Conservation (phyloP, 1,284 basidiomycete genomes). For the Cystobasidium sp. region DNA sequence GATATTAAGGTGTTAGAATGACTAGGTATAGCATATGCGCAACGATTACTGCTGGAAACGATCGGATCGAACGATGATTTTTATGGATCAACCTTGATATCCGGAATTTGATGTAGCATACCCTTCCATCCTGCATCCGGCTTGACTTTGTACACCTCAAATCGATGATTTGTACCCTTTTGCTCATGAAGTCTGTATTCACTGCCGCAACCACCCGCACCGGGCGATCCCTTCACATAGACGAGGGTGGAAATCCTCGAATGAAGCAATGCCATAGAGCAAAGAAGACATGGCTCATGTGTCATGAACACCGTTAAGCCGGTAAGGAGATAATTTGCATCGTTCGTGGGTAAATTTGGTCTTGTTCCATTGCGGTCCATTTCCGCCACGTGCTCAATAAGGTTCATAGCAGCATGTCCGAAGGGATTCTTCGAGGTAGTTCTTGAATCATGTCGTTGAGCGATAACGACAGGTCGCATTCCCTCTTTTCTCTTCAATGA, state of each 20-base stretch:
- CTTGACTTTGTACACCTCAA: constrained; percentile 56
- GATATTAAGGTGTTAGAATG: not conserved
- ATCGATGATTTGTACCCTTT: constrained; percentile 55
- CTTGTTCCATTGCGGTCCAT: constrained; percentile 52
- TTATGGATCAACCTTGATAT: constrained; percentile 27
- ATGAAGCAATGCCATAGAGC: constrained; percentile 89
- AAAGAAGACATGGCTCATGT: constrained; percentile 95
- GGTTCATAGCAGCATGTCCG: constrained; percentile 78
- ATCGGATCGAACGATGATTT: not conserved
- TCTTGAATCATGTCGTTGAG: constrained; percentile 70
- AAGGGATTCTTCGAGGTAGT: constrained; percentile 71
- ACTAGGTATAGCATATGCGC: not conserved
- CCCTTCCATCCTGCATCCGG: constrained; percentile 30
- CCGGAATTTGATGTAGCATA: constrained; percentile 13
- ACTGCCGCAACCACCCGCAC: constrained; percentile 69
- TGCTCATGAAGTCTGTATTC: constrained; percentile 57
- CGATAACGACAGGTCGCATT: constrained; percentile 48
- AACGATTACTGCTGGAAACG: no score
- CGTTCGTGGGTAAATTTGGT: constrained; percentile 51
- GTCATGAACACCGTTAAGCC: constrained; percentile 79
- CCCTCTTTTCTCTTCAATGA: constrained; percentile 4
- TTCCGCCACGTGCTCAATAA: constrained; percentile 65
- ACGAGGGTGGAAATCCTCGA: constrained; percentile 70
- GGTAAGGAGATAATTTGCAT: constrained; percentile 75
- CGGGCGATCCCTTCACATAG: constrained; percentile 47